phyloP scores from a whole-genome alignment of 176 grass and related monocot genomes.

The Oryza longistaminata region DNA sequence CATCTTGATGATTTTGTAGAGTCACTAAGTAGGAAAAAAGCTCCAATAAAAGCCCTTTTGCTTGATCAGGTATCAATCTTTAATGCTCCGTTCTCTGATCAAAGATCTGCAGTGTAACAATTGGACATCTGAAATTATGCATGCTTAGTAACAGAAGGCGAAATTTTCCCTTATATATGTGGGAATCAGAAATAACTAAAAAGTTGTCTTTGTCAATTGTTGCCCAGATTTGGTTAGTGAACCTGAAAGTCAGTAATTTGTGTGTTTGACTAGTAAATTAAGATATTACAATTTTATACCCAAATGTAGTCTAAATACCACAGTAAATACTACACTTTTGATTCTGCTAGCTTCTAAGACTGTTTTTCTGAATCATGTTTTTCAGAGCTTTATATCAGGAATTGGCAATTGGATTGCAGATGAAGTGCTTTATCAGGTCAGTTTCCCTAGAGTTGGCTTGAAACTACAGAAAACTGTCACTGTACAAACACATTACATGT shows the following conservation, averaged over 20 bases:
- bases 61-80: constrained; percentile 67
- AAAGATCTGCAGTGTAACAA: background rate
- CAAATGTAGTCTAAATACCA: too few relatives aligned
- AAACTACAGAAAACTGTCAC: too few relatives aligned
- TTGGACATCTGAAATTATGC: background rate
- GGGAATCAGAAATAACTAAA: too few relatives aligned
- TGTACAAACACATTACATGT: too few relatives aligned
- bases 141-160: background rate
- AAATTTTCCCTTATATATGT: too few relatives aligned
- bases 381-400: constrained; percentile 76
- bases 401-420: constrained; percentile 85
- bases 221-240: background rate
- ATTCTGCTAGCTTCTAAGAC: background rate
- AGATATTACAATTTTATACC: background rate
- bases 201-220: background rate
- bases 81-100: background rate
- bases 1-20: constrained; percentile 52
- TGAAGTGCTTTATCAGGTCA: constrained; percentile 89
- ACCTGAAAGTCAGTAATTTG: background rate
- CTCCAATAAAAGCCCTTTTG: constrained; percentile 63
- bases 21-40: constrained; percentile 50
- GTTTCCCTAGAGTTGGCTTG: background rate
- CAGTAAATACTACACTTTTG: background rate
- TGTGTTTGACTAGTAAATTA: background rate
- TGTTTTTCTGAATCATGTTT: background rate